Conservation (phyloP, 176 grass and related monocot species). For the Oryza longistaminata region DNA sequence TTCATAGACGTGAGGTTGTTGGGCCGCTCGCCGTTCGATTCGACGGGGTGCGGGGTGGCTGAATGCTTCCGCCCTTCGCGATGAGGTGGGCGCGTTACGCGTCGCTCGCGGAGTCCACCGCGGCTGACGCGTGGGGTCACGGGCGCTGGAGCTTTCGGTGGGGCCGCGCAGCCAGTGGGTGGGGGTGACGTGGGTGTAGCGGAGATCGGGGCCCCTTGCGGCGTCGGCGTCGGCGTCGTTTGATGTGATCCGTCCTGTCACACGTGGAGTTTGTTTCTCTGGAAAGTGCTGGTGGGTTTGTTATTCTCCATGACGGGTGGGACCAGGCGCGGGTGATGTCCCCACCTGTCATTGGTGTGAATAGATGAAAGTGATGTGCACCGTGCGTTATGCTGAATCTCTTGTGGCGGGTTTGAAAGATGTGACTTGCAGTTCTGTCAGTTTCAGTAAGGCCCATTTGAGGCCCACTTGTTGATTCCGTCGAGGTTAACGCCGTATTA, state of each 20-base stretch:
- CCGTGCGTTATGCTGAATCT: background rate
- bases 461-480: background rate
- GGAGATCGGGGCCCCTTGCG: background rate
- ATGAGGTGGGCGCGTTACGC: background rate
- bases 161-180: background rate
- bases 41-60: background rate
- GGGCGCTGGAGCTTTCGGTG: background rate
- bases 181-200: background rate
- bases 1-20: slow-evolving; percentile 69
- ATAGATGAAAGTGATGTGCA: background rate
- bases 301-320: background rate
- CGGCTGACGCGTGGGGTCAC: slow-evolving; percentile 28
- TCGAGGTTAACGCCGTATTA: background rate
- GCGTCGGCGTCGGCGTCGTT: background rate
- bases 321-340: accelerated
- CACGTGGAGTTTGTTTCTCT: background rate
- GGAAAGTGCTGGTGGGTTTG: background rate
- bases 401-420: slow-evolving; percentile 29
- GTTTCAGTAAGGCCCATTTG: slow-evolving; percentile 40
- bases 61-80: background rate
- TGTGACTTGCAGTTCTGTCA: slow-evolving; percentile 3
- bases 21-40: slow-evolving; percentile 62
- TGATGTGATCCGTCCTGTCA: slow-evolving; percentile 9
- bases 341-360: background rate
- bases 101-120: background rate